These are phyloP conservation scores for Begonia fuchsioides DNA, from an alignment of 306 rosid species.

Conservation along the genomic window DNA sequence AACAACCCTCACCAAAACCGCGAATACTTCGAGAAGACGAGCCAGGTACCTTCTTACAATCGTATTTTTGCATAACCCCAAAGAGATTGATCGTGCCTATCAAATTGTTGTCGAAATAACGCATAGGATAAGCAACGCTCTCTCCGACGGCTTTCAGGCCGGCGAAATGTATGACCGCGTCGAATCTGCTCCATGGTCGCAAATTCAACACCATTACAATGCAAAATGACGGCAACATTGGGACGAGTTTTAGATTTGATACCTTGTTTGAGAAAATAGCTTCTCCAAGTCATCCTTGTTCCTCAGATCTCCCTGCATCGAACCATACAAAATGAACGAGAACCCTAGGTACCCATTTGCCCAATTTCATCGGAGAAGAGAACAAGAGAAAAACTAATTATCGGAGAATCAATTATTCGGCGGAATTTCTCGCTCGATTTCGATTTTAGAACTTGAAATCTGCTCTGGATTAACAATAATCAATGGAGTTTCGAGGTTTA, in stretches of 20 bases:
- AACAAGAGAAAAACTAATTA: too few species aligned
- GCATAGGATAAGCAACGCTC: slow-evolving; percentile 59
- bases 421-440: too few species aligned
- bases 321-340: neutral
- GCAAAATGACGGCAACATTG: neutral
- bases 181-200: slow-evolving; percentile 31
- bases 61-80: slow-evolving; percentile 60
- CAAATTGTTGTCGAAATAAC: slow-evolving; percentile 59
- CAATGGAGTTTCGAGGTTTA: too few species aligned
- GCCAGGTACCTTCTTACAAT: slow-evolving; percentile 56
- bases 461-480: too few species aligned
- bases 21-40: neutral
- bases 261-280: slow-evolving; percentile 55
- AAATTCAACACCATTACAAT: neutral
- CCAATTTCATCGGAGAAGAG: too few species aligned
- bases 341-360: neutral
- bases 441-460: too few species aligned
- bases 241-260: neutral
- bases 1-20: too few species aligned
- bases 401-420: too few species aligned
- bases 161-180: slow-evolving; percentile 89
- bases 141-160: slow-evolving; percentile 86
- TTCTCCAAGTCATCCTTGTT: slow-evolving; percentile 63
- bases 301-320: slow-evolving; percentile 58
- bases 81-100: slow-evolving; percentile 78